Conservation (phyloP, 495 filamentous ascomycete genomes). For the Umbilicaria muhlenbergii region DNA sequence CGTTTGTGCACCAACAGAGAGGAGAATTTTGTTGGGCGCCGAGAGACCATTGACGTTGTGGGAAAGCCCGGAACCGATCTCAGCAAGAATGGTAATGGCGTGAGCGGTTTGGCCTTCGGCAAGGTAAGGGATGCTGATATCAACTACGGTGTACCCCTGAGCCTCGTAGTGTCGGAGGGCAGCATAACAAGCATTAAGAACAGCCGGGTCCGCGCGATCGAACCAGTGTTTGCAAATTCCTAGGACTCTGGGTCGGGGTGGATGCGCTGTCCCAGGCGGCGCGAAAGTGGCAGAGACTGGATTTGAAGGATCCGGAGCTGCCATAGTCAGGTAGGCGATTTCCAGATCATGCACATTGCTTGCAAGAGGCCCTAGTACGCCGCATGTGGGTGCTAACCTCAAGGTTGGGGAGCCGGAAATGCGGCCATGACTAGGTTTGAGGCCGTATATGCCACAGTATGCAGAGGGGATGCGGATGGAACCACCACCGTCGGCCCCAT, state of each 20-base stretch:
- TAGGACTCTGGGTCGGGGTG: conserved; percentile 27
- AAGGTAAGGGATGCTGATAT: conserved; percentile 65
- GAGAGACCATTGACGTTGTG: conserved; percentile 36
- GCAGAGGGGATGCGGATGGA: conserved; percentile 67
- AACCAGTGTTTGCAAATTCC: conserved; percentile 71
- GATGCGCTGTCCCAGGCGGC: conserved; percentile 22
- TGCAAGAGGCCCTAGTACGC: conserved; percentile 63
- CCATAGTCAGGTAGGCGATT: conserved; percentile 63
- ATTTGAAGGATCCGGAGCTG: conserved; percentile 48
- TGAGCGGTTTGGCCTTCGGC: conserved; percentile 62
- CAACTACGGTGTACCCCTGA: conserved; percentile 48
- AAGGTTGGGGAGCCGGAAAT: conserved; percentile 45
- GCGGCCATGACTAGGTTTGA: conserved; percentile 74
- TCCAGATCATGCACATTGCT: conserved; percentile 67
- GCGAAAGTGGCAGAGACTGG: conserved; percentile 31
- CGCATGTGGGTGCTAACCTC: conserved; percentile 44
- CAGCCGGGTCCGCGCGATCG: conserved; percentile 44
- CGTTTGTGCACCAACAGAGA: conserved; percentile 48
- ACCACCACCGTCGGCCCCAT: conserved; percentile 80
- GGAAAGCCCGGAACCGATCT: conserved; percentile 34
- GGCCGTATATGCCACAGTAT: conserved; percentile 77
- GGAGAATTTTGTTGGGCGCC: conserved; percentile 56
- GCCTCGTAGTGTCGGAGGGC: conserved; percentile 45
- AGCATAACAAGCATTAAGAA: conserved; percentile 40
- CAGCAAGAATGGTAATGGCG: conserved; percentile 62